A percentile compares a stretch with the other conserved stretches of the same genome.
These are phyloP conservation scores for Phylloporus sp. DNA, from an alignment of 768 basidiomycete genomes.

Conservation along the genomic window DNA sequence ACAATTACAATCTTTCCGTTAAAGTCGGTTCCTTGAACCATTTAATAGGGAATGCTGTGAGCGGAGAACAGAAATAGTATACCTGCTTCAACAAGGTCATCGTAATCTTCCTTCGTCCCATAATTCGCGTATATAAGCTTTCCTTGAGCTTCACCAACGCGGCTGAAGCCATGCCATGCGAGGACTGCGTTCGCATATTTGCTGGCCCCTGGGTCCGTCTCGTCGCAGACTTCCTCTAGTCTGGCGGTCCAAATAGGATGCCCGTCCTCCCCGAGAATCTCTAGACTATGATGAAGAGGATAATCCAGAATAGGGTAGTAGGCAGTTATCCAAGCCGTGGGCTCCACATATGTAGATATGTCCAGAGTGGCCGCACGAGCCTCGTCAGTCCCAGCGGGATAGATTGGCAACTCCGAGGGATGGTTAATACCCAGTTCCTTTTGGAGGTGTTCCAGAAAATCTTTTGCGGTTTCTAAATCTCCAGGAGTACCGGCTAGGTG, in stretches of 20 bases:
- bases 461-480: slow-evolving; percentile 55
- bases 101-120: slow-evolving; percentile 61
- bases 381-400: slow-evolving; percentile 51
- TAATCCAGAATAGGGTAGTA: slow-evolving; percentile 77
- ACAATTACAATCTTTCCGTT: slow-evolving; percentile 75
- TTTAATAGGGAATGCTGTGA: background rate
- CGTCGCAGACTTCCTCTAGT: slow-evolving; percentile 63
- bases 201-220: slow-evolving; percentile 59
- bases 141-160: slow-evolving; percentile 62
- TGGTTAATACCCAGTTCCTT: slow-evolving; percentile 41
- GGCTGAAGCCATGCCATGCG: slow-evolving; percentile 69
- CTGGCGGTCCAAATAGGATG: slow-evolving; percentile 54
- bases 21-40: slow-evolving; percentile 52
- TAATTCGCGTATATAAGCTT: slow-evolving; percentile 56
- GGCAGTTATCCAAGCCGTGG: slow-evolving; percentile 59
- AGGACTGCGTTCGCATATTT: slow-evolving; percentile 53
- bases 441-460: slow-evolving; percentile 52
- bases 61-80: background rate
- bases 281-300: slow-evolving; percentile 53
- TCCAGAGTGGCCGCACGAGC: slow-evolving; percentile 52
- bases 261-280: slow-evolving; percentile 51
- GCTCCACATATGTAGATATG: slow-evolving; percentile 37
- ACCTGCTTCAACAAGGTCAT: slow-evolving; percentile 51
- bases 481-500: slow-evolving; percentile 58
- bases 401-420: slow-evolving; percentile 40